Percentiles rank a stretch among this genome's conserved stretches.
These are phyloP conservation scores for Glycine tomentella DNA, from an alignment of 306 rosid genomes.

Conservation along the genomic window DNA sequence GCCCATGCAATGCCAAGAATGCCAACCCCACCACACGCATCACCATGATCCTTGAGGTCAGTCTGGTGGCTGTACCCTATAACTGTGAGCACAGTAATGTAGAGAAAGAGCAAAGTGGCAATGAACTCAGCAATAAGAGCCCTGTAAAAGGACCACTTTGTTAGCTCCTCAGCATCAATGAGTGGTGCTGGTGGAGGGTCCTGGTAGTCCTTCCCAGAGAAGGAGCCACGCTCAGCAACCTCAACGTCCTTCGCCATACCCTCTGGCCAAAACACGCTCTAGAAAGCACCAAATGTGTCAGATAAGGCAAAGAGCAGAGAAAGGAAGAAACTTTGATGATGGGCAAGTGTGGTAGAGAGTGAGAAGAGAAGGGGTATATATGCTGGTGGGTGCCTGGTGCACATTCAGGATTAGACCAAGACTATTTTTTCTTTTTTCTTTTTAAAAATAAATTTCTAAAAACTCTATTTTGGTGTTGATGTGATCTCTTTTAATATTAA, in stretches of 20 bases:
- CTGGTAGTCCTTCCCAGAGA: conserved; percentile 80
- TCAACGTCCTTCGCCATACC: conserved; percentile 73
- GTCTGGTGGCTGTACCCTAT: conserved; percentile 77
- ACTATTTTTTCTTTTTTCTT: no score
- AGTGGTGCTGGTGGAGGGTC: conserved; percentile 93
- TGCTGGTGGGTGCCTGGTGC: conserved; percentile 30
- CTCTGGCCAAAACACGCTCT: conserved; percentile 11
- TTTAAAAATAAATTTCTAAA: background rate
- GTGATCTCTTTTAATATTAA: background rate
- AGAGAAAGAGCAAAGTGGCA: conserved; percentile 92
- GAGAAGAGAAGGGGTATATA: conserved; percentile 55
- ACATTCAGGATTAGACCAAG: background rate
- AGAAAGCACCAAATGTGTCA: background rate
- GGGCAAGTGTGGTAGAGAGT: conserved; percentile 36
- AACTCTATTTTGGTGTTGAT: background rate
- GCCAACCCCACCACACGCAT: conserved; percentile 80
- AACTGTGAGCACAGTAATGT: conserved; percentile 80
- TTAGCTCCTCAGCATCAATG: conserved; percentile 67
- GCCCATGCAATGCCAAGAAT: conserved; percentile 93
- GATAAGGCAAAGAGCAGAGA: conserved; percentile 12
- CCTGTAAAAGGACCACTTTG: conserved; percentile 91
- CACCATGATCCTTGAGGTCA: conserved; percentile 40
- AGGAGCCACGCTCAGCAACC: conserved; percentile 72
- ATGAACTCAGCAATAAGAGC: conserved; percentile 93
- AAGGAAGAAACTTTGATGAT: conserved; percentile 33